Percentiles rank a stretch among this genome's conserved stretches.
Evolutionary conservation across 1,284 basidiomycete species (phyloP).

Genomic region (Cryptococcus deneoformans): DNA sequence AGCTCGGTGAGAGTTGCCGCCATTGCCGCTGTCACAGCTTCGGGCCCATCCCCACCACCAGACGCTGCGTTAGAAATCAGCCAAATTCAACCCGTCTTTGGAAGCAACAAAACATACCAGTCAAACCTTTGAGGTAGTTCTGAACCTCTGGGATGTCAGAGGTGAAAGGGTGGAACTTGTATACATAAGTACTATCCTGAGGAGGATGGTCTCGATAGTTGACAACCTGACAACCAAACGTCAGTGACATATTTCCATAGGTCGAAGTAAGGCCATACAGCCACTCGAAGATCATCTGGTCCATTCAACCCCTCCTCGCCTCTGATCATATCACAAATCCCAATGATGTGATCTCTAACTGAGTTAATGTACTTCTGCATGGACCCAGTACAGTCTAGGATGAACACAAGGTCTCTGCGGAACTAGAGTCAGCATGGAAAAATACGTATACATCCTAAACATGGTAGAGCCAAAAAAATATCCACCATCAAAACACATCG

Average conservation of each 20-base stretch:
- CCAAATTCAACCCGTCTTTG: background rate
- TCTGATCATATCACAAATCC: conserved; percentile 94
- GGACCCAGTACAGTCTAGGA: conserved; percentile 84
- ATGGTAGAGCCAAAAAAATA: no score
- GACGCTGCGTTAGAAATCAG: conserved; percentile 63
- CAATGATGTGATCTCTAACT: conserved; percentile 97
- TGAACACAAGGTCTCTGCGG: conserved; percentile 74
- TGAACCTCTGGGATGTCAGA: conserved; percentile 87
- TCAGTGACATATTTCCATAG: background rate
- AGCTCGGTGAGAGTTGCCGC: conserved; percentile 74
- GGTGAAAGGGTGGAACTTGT: conserved; percentile 91
- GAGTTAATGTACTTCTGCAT: conserved; percentile 55
- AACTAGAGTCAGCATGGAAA: conserved; percentile 3
- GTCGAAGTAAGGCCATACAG: conserved; percentile 53
- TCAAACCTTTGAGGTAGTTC: conserved; percentile 63
- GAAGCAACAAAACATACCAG: conserved; percentile 25
- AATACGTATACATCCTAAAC: background rate
- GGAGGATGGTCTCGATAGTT: conserved; percentile 93
- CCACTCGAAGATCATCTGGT: conserved; percentile 84
- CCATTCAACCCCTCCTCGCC: conserved; percentile 86
- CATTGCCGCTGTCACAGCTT: conserved; percentile 94
- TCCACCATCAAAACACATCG: background rate
- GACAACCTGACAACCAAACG: conserved; percentile 51
- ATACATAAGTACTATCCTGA: conserved; percentile 90
- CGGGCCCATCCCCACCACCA: conserved; percentile 96